Base-by-base conservation (phyloP, 441 rosid species). In the Raphanus hybrid region DNA sequence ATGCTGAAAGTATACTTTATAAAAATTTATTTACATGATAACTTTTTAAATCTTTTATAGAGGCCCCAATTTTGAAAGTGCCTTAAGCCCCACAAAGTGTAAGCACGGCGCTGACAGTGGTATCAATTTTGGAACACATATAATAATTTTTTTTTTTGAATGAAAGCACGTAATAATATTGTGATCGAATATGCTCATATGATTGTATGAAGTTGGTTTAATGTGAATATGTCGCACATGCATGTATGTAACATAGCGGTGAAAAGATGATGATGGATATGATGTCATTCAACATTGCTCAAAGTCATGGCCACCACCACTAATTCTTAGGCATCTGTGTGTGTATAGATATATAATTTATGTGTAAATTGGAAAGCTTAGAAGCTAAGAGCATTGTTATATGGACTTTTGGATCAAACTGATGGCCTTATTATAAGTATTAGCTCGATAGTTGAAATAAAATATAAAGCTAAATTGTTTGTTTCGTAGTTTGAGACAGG, bases 241-340 rank as follows among this genome's bases (percentile, higher is more conserved):
- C 20, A 77, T 37, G 45, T 61, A 32, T 67, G 64, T 60, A 72
- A 5, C 68, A 71, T 45, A 48, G 23, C 26, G 71, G 35, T 64
- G 60, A 58, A 20, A 52, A 4, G 32, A 48, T 68, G 74, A 72
- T 67, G 76, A 78, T 73, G 52, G 34, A 65, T 45, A 68, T 78
- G 82, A 73, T 74, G 82, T 74, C 82, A 78, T 73, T 39, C 71
- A 69, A 79, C 75, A 69, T 23, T 74, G 75, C 82, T 79, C 82
- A 55, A 79, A 79, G 82, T 74, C 75, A 69, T 73, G 82, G 78
- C 78, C 78, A 74, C 82, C 78, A 73, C 70, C 82, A 78, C 81
- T 58, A 50, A n/a, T 27, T 73, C 39, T 79, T 29, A 61, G 35
- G 20, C 50, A 50, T 62, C 39, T 20, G 8, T 67, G 5, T 55